These are phyloP conservation scores for Asterella californica DNA, from an alignment of 225 moss, liverwort and hornwort genomes.

Conservation along the genomic window DNA sequence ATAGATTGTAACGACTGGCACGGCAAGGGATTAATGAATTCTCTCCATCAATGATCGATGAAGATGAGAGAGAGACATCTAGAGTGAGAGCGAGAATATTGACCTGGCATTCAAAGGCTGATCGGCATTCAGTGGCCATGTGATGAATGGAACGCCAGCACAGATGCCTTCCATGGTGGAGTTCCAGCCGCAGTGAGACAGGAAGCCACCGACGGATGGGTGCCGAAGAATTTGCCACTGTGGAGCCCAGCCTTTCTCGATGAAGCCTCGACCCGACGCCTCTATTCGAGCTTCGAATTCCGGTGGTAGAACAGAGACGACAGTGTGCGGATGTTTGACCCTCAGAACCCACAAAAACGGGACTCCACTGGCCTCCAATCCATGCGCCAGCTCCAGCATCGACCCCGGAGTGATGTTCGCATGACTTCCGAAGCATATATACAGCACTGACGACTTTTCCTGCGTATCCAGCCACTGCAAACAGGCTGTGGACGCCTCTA, in stretches of 20 bases:
- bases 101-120: slow-evolving; percentile 32
- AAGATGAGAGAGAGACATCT: too few relatives aligned
- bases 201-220: slow-evolving; percentile 50
- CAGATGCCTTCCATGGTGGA: slow-evolving; percentile 56
- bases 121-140: slow-evolving; percentile 45
- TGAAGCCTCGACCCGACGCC: slow-evolving; percentile 33
- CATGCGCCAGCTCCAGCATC: slow-evolving; percentile 42
- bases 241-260: slow-evolving; percentile 48
- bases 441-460: slow-evolving; percentile 39
- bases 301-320: slow-evolving; percentile 32
- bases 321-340: slow-evolving; percentile 13
- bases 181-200: slow-evolving; percentile 70
- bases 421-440: slow-evolving; percentile 48
- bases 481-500: slow-evolving; percentile 16
- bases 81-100: neutral
- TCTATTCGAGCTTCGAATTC: slow-evolving; percentile 35
- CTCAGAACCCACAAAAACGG: slow-evolving; percentile 53
- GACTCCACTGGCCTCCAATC: slow-evolving; percentile 49
- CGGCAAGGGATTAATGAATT: too few relatives aligned
- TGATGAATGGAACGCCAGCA: slow-evolving; percentile 44
- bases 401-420: slow-evolving; percentile 24
- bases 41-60: too few relatives aligned
- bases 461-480: slow-evolving; percentile 44
- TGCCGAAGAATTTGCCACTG: slow-evolving; percentile 47
- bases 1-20: too few relatives aligned